phyloP scores from a whole-genome alignment of 2,329 filamentous ascomycete genomes.

The Neonectria sp. region DNA sequence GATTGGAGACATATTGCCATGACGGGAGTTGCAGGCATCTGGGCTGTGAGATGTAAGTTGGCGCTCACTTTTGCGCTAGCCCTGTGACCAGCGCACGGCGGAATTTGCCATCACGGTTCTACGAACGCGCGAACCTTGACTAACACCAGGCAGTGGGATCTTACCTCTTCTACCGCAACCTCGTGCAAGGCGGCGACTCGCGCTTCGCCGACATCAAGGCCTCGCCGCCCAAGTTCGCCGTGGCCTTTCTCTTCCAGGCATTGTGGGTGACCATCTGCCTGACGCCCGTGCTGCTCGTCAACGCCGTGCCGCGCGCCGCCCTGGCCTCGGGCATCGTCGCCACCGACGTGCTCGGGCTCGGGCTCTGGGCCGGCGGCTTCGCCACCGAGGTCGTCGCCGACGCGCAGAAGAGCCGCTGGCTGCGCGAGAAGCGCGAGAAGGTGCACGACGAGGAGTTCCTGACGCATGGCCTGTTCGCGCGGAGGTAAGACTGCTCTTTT shows the following conservation, averaged over 20 bases:
- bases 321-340: conserved; percentile 63
- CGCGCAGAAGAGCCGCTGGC: conserved; percentile 74
- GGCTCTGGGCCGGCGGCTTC: conserved; percentile 72
- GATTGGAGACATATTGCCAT: conserved; percentile 72
- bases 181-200: conserved; percentile 71
- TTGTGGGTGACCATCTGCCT: conserved; percentile 78
- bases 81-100: not conserved
- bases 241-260: conserved; percentile 69
- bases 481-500: conserved; percentile 54
- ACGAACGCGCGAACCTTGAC: no score
- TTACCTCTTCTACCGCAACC: conserved; percentile 75
- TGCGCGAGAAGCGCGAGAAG: conserved; percentile 73
- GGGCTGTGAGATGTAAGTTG: conserved; percentile 71
- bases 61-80: not conserved
- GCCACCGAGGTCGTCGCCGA: conserved; percentile 75
- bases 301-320: conserved; percentile 70
- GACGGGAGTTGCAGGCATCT: conserved; percentile 62
- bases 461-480: conserved; percentile 73
- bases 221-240: conserved; percentile 53
- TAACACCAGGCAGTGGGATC: conserved; percentile 66
- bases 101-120: not conserved
- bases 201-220: conserved; percentile 61
- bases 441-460: conserved; percentile 78
- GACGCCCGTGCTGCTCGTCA: conserved; percentile 75
- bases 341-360: conserved; percentile 71